Conservation (phyloP, 177 flowering plant species). For the Vitis hybrid region DNA sequence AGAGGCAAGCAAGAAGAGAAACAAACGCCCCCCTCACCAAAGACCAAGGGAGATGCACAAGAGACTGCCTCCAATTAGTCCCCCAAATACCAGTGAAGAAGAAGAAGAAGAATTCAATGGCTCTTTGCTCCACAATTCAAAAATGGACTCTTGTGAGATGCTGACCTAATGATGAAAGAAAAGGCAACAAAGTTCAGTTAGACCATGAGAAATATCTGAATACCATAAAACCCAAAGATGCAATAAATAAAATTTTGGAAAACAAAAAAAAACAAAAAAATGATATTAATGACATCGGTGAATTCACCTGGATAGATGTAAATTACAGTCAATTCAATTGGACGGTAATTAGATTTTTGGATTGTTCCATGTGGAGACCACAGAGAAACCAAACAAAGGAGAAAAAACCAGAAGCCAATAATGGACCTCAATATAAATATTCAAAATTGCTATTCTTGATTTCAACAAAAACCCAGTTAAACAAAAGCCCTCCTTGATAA, state of each 20-base stretch:
- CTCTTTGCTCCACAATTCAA: constrained; percentile 28
- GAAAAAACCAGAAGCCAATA: constrained; percentile 21
- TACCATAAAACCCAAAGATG: constrained; percentile 5
- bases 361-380: constrained; percentile 33
- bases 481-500: constrained; percentile 21
- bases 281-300: constrained; percentile 21
- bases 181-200: constrained; percentile 34
- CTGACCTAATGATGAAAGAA: constrained; percentile 40
- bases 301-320: constrained; percentile 13
- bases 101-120: constrained; percentile 28
- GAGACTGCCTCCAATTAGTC: constrained; percentile 26
- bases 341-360: constrained; percentile 31
- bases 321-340: constrained; percentile 18
- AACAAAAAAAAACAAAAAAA: constrained; percentile 14
- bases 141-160: constrained; percentile 38
- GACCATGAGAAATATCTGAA: constrained; percentile 51
- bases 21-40: constrained; percentile 23
- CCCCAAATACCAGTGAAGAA: constrained; percentile 13
- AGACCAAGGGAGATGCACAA: constrained; percentile 30
- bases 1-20: constrained; percentile 22
- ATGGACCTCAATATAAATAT: constrained; percentile 15
- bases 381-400: constrained; percentile 29
- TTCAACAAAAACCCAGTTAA: constrained; percentile 18
- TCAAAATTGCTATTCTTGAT: constrained; percentile 16
- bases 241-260: constrained; percentile 21